Conservation (phyloP, 2,329 filamentous ascomycete genomes). For the Scedosporium dehoogii region DNA sequence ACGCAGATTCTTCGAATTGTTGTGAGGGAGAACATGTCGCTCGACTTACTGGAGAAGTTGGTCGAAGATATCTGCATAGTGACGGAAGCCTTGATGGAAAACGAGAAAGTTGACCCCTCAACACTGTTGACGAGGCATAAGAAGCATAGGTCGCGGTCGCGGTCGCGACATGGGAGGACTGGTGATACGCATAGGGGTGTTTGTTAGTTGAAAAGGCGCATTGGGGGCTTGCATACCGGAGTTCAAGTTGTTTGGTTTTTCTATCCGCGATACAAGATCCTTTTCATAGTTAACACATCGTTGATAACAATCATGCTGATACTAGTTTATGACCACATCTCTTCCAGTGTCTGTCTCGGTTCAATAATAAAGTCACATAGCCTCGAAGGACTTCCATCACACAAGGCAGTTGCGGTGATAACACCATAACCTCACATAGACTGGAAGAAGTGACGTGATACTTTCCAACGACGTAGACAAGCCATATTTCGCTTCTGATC, state of each 20-base stretch:
- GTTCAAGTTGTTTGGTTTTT: neutral
- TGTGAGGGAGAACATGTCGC: slow-evolving; percentile 55
- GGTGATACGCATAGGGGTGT: slow-evolving; percentile 6
- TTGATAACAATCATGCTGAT: too few relatives aligned
- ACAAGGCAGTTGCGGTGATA: too few relatives aligned
- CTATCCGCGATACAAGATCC: too few relatives aligned
- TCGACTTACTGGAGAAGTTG: slow-evolving; percentile 56
- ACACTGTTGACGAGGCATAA: neutral
- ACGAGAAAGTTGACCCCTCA: neutral
- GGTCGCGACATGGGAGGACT: neutral
- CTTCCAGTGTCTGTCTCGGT: too few relatives aligned
- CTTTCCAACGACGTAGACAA: too few relatives aligned
- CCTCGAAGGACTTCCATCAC: too few relatives aligned
- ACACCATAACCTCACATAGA: too few relatives aligned
- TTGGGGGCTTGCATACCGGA: neutral
- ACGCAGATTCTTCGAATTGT: slow-evolving; percentile 60
- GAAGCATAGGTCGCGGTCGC: neutral
- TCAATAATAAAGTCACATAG: too few relatives aligned
- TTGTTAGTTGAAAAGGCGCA: neutral
- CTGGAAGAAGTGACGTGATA: too few relatives aligned
- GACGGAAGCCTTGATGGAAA: slow-evolving; percentile 47
- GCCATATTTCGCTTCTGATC: too few relatives aligned
- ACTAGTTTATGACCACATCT: too few relatives aligned
- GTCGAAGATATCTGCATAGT: slow-evolving; percentile 50
- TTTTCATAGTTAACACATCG: too few relatives aligned